Percentiles rank a stretch among this genome's conserved stretches.
Conservation (phyloP, 495 filamentous ascomycete species). For the Entonaema liquescens region DNA sequence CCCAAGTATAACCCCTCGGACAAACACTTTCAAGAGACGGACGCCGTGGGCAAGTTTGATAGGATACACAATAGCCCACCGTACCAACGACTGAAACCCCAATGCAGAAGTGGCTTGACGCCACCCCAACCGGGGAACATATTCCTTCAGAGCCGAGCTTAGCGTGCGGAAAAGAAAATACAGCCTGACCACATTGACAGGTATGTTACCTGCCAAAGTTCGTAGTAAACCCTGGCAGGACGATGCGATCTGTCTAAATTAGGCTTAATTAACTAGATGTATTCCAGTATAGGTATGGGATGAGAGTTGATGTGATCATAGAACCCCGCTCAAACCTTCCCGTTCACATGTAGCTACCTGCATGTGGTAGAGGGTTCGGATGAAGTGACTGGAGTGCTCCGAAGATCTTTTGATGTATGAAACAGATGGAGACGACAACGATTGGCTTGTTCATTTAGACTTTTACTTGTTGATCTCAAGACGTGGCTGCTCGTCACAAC, state of each 20-base stretch:
- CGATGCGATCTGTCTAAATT: constrained; percentile 19
- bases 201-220: not conserved
- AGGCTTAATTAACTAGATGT: constrained; percentile 17
- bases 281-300: not conserved
- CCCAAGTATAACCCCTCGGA: not conserved
- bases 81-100: constrained; percentile 21
- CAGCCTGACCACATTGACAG: not conserved
- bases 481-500: not conserved
- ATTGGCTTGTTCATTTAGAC: not conserved
- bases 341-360: constrained; percentile 2
- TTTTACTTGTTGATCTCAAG: not conserved
- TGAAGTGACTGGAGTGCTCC: not conserved
- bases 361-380: constrained; percentile 19
- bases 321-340: constrained; percentile 16
- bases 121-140: constrained; percentile 20
- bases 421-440: not conserved
- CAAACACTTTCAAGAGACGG: not conserved
- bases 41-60: constrained; percentile 4
- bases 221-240: not conserved
- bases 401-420: not conserved
- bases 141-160: constrained; percentile 26
- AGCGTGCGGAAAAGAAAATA: constrained; percentile 8
- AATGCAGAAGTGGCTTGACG: constrained; percentile 26
- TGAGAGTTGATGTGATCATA: constrained; percentile 8
- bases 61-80: constrained; percentile 17